These are phyloP conservation scores for Calycina herbarum DNA, from an alignment of 2,329 filamentous ascomycete genomes.

Conservation along the genomic window DNA sequence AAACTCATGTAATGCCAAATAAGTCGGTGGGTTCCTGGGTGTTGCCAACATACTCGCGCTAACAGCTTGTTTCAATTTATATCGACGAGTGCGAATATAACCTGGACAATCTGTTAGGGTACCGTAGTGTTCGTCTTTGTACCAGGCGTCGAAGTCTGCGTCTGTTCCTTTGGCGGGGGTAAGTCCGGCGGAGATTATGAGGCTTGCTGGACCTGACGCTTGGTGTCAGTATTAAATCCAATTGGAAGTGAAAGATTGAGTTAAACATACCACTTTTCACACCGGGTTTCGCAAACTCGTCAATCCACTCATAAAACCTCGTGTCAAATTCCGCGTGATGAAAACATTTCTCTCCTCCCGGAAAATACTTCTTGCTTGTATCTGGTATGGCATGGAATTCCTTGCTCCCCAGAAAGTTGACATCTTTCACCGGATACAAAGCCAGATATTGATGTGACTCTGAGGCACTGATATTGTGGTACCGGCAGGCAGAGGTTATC, in stretches of 20 bases:
- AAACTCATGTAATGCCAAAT: conserved; percentile 24
- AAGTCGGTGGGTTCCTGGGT: conserved; percentile 9
- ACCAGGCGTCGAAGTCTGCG: conserved; percentile 20
- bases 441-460: conserved; percentile 16
- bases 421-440: conserved; percentile 17
- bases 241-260: neutral
- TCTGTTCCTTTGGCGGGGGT: conserved; percentile 18
- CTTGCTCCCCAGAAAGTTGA: conserved; percentile 8
- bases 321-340: conserved; percentile 20
- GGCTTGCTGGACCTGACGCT: conserved; percentile 13
- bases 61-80: conserved; percentile 12
- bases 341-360: conserved; percentile 11
- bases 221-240: neutral
- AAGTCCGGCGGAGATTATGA: conserved; percentile 18
- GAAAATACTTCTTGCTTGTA: conserved; percentile 13
- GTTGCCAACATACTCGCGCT: neutral
- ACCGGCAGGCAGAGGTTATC: conserved; percentile 15
- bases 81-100: conserved; percentile 21
- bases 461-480: conserved; percentile 12
- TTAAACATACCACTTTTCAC: conserved; percentile 11
- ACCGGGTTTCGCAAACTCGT: conserved; percentile 16
- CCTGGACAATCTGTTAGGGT: conserved; percentile 16
- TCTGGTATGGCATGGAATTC: conserved; percentile 11
- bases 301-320: conserved; percentile 18
- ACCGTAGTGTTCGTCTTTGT: conserved; percentile 20